Conservation (phyloP, 108 stramenopile genomes). For the Cyclotella sp. region DNA sequence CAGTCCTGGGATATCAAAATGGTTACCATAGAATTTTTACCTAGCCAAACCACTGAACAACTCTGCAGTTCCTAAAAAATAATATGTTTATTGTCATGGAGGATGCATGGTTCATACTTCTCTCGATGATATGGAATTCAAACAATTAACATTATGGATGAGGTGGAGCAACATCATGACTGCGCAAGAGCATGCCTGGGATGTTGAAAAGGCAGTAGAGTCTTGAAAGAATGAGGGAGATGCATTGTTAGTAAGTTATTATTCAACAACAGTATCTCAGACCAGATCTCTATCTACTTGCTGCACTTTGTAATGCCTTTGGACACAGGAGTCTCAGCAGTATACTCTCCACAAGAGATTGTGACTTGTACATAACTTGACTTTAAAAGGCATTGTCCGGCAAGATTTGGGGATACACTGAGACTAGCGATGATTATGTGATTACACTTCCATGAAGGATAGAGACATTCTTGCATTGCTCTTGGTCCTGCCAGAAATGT, state of each 20-base stretch:
- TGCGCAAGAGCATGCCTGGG: slow-evolving; percentile 28
- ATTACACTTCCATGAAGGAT: not conserved
- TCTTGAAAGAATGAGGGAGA: slow-evolving; percentile 20
- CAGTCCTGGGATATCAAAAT: too few relatives aligned
- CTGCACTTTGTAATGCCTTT: slow-evolving; percentile 23
- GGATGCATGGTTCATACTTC: slow-evolving; percentile 13
- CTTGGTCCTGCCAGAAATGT: too few relatives aligned
- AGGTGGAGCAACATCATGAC: slow-evolving; percentile 21
- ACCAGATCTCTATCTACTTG: slow-evolving; percentile 18
- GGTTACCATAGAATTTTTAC: not conserved
- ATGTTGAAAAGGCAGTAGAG: not conserved
- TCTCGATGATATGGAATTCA: slow-evolving; percentile 28
- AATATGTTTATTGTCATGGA: slow-evolving; percentile 10
- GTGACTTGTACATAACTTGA: not conserved
- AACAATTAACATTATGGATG: not conserved
- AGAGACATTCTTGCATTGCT: not conserved
- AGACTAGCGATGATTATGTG: not conserved
- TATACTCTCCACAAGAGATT: not conserved
- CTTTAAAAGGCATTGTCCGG: slow-evolving; percentile 4
- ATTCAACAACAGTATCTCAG: not conserved
- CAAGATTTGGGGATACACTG: not conserved
- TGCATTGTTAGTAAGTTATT: slow-evolving; percentile 10
- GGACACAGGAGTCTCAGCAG: slow-evolving; percentile 23
- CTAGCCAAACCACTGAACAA: not conserved
- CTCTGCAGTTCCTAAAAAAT: too few relatives aligned